Conservation (phyloP, 441 rosid genomes). For the Populus trichocarpa region DNA sequence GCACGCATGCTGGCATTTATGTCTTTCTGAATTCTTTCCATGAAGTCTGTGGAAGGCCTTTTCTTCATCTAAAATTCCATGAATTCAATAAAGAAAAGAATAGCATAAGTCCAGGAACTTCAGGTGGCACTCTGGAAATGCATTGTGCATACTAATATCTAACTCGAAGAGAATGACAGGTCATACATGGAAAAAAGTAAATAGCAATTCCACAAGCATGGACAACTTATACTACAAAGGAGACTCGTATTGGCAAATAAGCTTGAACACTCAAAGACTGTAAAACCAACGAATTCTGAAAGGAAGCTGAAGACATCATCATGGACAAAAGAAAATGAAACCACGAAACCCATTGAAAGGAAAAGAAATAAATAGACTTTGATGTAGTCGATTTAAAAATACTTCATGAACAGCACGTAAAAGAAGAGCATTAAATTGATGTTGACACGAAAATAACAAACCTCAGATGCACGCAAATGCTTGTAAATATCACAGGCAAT, state of each 20-base stretch:
- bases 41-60: slow-evolving; percentile 77
- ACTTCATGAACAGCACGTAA: background rate
- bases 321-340: background rate
- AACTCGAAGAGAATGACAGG: background rate
- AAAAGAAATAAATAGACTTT: background rate
- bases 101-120: background rate
- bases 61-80: slow-evolving; percentile 48
- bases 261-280: slow-evolving; percentile 2
- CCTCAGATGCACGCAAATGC: slow-evolving; percentile 56
- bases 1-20: slow-evolving; percentile 81
- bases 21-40: slow-evolving; percentile 64
- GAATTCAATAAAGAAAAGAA: background rate
- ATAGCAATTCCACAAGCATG: background rate
- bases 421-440: background rate
- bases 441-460: slow-evolving; percentile 10
- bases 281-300: background rate
- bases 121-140: background rate
- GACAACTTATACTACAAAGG: background rate
- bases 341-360: background rate
- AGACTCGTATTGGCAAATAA: background rate
- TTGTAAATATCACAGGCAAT: no score
- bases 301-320: background rate
- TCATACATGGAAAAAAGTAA: background rate
- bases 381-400: background rate
- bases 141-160: background rate